Evolutionary conservation across 805 yeast species (phyloP), one percentile per base, ranked within the genome.

Genomic region (Yamadazyma philogaea): DNA sequence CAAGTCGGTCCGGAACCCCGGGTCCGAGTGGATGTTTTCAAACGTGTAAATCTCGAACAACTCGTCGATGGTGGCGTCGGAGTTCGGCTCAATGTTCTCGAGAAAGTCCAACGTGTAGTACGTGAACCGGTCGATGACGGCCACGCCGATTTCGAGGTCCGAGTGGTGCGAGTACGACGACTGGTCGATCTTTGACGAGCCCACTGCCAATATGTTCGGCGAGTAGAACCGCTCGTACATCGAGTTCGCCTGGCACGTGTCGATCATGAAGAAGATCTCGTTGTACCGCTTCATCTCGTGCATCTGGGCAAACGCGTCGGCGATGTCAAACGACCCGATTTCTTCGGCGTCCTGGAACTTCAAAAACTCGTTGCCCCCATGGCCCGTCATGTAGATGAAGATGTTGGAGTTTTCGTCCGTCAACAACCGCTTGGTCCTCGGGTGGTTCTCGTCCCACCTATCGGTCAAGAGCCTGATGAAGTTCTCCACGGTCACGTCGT

Each of bases 271-370:
- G 58, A 93, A 81, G 26, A 93, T 86, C 68, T 93, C 98, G 54
- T 90, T 89, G 69, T 93, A 93, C 43, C 99, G 75, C 53, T 86
- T 85, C 77, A 90, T 90, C 60, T 91, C 96, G 68, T 87, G 80
- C 99, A 93, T 93, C 61, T 93, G 97, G 40, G 80, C 95, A 66
- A 93, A 87, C 2, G 98, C 98, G 65, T 93, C 96, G 1, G 99
- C 98, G 47, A 93, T 77, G 64, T 93, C 99, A 67, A 87, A 84
- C 7, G 96, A 82, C 1, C 96, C 89, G 44, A 93, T 89, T 57
- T 93, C 99, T 61, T 93, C 99, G 8, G 98, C 96, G 60, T 93
- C 99, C 67, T 93, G 99, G 63, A 93, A 93, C 64, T 93, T 93
- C 55, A 93, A 75, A 63, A 93, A 93, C 63, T 93, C 98, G 56